Evolutionary conservation across 768 basidiomycete species (phyloP).

Genomic region (Pulveroboletus ravenelii): DNA sequence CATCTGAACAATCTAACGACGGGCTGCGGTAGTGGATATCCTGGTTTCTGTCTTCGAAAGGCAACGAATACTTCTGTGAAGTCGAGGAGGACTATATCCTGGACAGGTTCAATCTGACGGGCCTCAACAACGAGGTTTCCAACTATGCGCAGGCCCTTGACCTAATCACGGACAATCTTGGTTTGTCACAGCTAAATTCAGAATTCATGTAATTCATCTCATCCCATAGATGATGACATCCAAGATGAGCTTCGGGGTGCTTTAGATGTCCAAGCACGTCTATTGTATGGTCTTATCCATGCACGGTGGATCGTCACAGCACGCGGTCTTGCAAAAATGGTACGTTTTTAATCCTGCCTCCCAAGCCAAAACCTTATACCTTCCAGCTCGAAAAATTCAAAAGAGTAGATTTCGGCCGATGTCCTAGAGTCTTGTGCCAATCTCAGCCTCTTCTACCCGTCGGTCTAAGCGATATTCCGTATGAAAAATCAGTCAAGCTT

Average conservation of each 20-base stretch:
- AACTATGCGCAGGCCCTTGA: constrained; percentile 94
- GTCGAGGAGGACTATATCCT: constrained; percentile 99
- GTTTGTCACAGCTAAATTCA: constrained; percentile 42
- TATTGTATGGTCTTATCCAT: constrained; percentile 94
- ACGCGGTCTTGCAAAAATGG: constrained; percentile 94
- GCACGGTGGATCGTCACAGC: constrained; percentile 96
- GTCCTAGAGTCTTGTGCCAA: constrained; percentile 95
- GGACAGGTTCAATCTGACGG: constrained; percentile 97
- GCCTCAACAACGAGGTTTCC: constrained; percentile 91
- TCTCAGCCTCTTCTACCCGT: constrained; percentile 93
- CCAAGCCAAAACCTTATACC: not conserved
- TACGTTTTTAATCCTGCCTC: constrained; percentile 27
- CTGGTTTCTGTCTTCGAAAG: constrained; percentile 95
- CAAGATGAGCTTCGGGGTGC: constrained; percentile 91
- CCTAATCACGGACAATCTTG: constrained; percentile 92
- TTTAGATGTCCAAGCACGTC: constrained; percentile 87
- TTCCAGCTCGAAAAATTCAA: constrained; percentile 92
- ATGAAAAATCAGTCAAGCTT: constrained; percentile 98
- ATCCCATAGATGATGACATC: constrained; percentile 75
- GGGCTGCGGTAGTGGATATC: constrained; percentile 76
- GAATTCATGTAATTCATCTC: not conserved
- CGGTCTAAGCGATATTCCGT: constrained; percentile 94
- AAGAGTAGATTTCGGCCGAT: constrained; percentile 96
- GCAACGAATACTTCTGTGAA: constrained; percentile 99
- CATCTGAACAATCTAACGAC: constrained; percentile 16